These are phyloP conservation scores for Cyberlindnera xishuangbannaensis DNA, from an alignment of 805 yeast genomes.

Conservation along the genomic window DNA sequence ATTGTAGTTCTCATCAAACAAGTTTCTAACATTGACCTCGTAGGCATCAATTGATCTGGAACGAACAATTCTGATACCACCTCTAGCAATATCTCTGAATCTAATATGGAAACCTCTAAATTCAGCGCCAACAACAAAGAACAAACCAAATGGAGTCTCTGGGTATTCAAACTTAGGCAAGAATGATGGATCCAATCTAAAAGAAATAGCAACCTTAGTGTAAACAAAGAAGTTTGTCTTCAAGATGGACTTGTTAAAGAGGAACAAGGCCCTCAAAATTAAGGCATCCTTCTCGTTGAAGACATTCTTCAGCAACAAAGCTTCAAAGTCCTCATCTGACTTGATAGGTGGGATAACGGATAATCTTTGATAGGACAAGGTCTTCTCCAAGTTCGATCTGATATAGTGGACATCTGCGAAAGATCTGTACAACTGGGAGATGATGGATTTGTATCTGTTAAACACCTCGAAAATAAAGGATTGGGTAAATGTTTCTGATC, in stretches of 20 bases:
- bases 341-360: slow-evolving; percentile 71
- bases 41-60: slow-evolving; percentile 84
- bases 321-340: slow-evolving; percentile 68
- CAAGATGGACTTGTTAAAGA: slow-evolving; percentile 80
- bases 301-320: slow-evolving; percentile 58
- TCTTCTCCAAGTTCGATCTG: slow-evolving; percentile 60
- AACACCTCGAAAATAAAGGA: slow-evolving; percentile 75
- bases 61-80: slow-evolving; percentile 94
- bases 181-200: slow-evolving; percentile 82
- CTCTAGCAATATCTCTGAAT: slow-evolving; percentile 95
- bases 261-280: slow-evolving; percentile 75
- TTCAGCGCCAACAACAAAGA: slow-evolving; percentile 92
- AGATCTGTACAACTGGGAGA: slow-evolving; percentile 79
- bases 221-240: slow-evolving; percentile 93
- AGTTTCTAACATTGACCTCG: slow-evolving; percentile 73
- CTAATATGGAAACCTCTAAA: slow-evolving; percentile 97
- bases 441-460: slow-evolving; percentile 59
- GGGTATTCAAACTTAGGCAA: slow-evolving; percentile 86
- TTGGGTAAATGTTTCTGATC: slow-evolving; percentile 90
- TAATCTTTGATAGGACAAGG: slow-evolving; percentile 82
- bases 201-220: slow-evolving; percentile 91
- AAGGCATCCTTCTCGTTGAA: slow-evolving; percentile 72
- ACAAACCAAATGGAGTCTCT: slow-evolving; percentile 90
- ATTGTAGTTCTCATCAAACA: slow-evolving; percentile 95
- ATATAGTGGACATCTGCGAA: slow-evolving; percentile 90